Evolutionary conservation across 1,284 basidiomycete genomes (phyloP), one percentile per base, ranked within the genome.

Genomic region (Golubevia pallescens): DNA sequence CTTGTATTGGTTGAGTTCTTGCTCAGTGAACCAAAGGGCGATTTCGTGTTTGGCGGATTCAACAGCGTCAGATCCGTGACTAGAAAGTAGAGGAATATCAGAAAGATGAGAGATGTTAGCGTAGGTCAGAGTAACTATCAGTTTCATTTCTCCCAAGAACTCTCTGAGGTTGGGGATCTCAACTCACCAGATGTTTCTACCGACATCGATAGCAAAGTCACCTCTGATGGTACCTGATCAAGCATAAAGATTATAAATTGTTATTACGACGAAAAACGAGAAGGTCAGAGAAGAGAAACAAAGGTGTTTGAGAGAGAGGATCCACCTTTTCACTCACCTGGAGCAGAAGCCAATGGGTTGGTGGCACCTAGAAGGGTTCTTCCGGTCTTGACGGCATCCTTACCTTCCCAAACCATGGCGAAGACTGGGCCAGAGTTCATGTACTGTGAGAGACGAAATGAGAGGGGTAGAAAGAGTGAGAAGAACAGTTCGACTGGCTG

Each of bases 351-450:
- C 71, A 98, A 91, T 68, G 96, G 97, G 91, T 99, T 97, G 86
- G 97, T 98, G 59, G 94, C 92, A 86, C 96, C 95, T 80, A 99
- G 93, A 91, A 98, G 94, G 86, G 87, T 90, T 88, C 95, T 94
- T 80, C 95, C 95, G 71, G 93, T 94, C 90, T 96, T 96, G 89
- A 97, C 94, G 77, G 93, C 94, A 86, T 97, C 94, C 82, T 95
- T 91, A 80, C 96, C 96, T 88, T 97, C 90, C 90, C 94, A 97
- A 83, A 96, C 96, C 91, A 97, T 97, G 84, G 90, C 93, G 83
- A 97, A 92, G 78, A 99, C 96, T 79, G 96, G 96, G 73, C 96
- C 96, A 72, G 93, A 91, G 66, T 91, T 90, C 95, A 97, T 93
- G 63, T 68, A 58, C 58, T 51, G 61, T 53, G 55, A 61, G 57